phyloP scores from a whole-genome alignment of 768 basidiomycete genomes.

The Dacryopinax primogenitus region DNA sequence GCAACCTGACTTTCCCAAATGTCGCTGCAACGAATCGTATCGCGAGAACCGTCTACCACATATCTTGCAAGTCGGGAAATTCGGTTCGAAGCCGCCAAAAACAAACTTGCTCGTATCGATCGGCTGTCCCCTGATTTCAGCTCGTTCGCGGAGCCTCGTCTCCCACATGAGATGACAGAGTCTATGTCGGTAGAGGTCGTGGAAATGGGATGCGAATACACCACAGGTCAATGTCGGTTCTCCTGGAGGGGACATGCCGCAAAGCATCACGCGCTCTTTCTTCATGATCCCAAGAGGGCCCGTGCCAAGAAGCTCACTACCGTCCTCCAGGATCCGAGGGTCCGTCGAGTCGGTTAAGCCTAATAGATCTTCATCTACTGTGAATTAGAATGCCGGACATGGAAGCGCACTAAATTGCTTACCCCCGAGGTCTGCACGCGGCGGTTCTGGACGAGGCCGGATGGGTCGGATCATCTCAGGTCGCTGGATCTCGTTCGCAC shows the following conservation, averaged over 20 bases:
- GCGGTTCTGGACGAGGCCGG: too few species aligned
- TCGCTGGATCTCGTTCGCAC: too few species aligned
- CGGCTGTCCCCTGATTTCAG: background rate
- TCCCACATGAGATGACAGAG: background rate
- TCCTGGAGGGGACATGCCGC: background rate
- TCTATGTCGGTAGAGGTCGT: background rate
- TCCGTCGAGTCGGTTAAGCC: too few species aligned
- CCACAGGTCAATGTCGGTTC: background rate
- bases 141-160: background rate
- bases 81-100: background rate
- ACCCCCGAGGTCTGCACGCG: too few species aligned
- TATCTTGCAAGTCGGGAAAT: background rate
- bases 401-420: too few species aligned
- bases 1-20: background rate
- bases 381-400: too few species aligned
- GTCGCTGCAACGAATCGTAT: background rate
- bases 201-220: background rate
- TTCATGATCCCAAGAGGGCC: background rate
- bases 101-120: background rate
- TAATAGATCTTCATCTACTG: too few species aligned
- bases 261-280: background rate
- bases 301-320: background rate
- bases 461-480: too few species aligned
- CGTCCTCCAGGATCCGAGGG: background rate
- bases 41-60: background rate